These are phyloP conservation scores for Calonectria honghensis DNA, from an alignment of 2,329 filamentous ascomycete genomes.

Conservation along the genomic window DNA sequence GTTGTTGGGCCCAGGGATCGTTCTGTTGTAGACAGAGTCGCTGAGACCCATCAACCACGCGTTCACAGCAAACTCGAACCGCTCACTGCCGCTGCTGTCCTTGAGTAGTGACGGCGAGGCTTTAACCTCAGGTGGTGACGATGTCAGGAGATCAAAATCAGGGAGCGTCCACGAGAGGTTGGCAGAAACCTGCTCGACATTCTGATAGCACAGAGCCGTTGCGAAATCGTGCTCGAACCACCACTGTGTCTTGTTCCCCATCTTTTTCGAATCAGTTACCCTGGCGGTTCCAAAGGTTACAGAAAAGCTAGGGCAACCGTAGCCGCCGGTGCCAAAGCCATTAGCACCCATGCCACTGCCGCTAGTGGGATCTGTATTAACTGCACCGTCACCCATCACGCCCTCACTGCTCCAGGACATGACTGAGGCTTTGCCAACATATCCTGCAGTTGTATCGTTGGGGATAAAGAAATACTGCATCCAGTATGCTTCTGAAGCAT, in stretches of 20 bases:
- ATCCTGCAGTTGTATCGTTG: constrained; percentile 39
- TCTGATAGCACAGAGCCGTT: constrained; percentile 52
- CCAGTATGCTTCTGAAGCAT: constrained; percentile 38
- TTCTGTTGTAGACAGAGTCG: constrained; percentile 47
- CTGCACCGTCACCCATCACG: constrained; percentile 47
- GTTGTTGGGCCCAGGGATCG: constrained; percentile 41
- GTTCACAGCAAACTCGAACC: constrained; percentile 47
- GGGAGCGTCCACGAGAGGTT: constrained; percentile 50
- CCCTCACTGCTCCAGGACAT: constrained; percentile 44
- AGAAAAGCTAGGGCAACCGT: constrained; percentile 44
- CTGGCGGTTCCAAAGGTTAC: constrained; percentile 43
- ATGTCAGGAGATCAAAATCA: constrained; percentile 43
- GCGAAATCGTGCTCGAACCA: constrained; percentile 48
- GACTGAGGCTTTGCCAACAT: constrained; percentile 49
- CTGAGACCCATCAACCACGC: constrained; percentile 45
- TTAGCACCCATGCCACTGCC: constrained; percentile 38
- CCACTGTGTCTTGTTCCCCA: constrained; percentile 39
- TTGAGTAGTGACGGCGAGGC: constrained; percentile 39
- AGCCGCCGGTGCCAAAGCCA: constrained; percentile 37
- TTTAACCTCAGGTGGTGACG: constrained; percentile 35
- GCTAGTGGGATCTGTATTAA: constrained; percentile 45
- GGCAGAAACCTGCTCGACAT: constrained; percentile 48
- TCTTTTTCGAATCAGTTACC: constrained; percentile 23
- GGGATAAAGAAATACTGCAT: constrained; percentile 50
- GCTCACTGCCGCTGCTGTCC: constrained; percentile 38